Evolutionary conservation across 2,329 filamentous ascomycete genomes (phyloP).

Genomic region (Sporothrix euskadiensis): DNA sequence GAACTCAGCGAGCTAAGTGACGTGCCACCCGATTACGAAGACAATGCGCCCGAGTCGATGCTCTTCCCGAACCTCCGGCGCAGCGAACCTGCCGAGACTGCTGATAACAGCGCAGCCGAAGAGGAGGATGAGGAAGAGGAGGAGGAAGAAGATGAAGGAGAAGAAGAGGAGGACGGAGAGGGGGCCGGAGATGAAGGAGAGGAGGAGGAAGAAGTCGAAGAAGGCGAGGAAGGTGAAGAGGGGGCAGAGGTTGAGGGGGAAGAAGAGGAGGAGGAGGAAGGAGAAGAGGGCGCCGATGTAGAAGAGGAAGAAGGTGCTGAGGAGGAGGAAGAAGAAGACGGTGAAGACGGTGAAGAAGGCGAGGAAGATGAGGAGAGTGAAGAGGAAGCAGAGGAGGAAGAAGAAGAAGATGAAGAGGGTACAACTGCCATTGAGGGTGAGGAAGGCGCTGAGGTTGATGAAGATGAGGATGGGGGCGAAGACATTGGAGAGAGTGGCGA

Average conservation of each 20-base stretch:
- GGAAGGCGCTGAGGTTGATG: conserved; percentile 34
- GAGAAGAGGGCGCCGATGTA: not conserved
- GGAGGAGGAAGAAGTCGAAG: not conserved
- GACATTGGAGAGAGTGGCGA: not conserved
- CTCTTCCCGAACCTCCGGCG: conserved; percentile 54
- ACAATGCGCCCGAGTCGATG: conserved; percentile 55
- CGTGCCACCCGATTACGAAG: conserved; percentile 59
- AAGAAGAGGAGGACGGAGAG: conserved; percentile 39
- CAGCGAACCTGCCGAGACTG: conserved; percentile 36
- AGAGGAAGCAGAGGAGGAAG: not conserved
- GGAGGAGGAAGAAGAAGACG: conserved; percentile 23
- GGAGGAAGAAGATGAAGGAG: conserved; percentile 39
- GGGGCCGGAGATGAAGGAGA: conserved; percentile 24
- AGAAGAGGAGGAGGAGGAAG: conserved; percentile 6
- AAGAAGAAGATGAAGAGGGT: conserved; percentile 27
- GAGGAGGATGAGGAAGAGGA: conserved; percentile 35
- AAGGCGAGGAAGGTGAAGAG: not conserved
- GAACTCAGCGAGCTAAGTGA: conserved; percentile 70
- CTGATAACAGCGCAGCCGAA: conserved; percentile 31
- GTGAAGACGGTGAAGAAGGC: conserved; percentile 15
- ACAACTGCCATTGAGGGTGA: conserved; percentile 18
- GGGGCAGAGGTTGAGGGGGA: not conserved
- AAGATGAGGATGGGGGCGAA: not conserved
- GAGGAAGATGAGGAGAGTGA: conserved; percentile 6
- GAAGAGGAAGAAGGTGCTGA: not conserved